phyloP scores from a whole-genome alignment of 2,329 filamentous ascomycete genomes.

The Hypoxylon sp. region DNA sequence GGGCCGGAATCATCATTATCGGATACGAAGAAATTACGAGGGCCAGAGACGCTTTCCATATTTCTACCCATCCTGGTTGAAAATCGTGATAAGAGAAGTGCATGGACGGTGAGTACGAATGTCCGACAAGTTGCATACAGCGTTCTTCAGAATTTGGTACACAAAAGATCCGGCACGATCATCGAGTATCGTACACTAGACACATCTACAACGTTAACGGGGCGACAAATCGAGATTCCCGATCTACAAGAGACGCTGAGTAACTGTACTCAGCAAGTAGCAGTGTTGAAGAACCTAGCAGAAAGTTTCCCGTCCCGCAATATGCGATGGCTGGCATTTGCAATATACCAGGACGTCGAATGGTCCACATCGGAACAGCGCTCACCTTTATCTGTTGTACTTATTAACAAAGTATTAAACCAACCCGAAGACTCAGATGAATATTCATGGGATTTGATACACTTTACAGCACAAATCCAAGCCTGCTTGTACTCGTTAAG shows the following conservation, averaged over 20 bases:
- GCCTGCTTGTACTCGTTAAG: conserved; percentile 74
- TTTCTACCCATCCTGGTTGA: conserved; percentile 61
- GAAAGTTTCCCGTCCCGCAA: conserved; percentile 27
- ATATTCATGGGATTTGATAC: conserved; percentile 71
- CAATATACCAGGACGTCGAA: conserved; percentile 57
- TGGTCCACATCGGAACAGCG: conserved; percentile 54
- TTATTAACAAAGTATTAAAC: conserved; percentile 51
- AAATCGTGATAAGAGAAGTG: conserved; percentile 56
- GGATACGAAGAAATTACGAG: conserved; percentile 33
- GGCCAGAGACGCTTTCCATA: conserved; percentile 53
- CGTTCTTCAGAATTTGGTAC: conserved; percentile 49
- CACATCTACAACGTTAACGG: conserved; percentile 49
- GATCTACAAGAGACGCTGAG: conserved; percentile 38
- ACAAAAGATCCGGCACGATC: conserved; percentile 41
- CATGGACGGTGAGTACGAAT: conserved; percentile 58
- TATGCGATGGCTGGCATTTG: conserved; percentile 56
- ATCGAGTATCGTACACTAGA: conserved; percentile 60
- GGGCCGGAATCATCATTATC: conserved; percentile 44
- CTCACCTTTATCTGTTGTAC: conserved; percentile 51
- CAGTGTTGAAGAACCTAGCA: conserved; percentile 48
- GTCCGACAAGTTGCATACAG: conserved; percentile 58
- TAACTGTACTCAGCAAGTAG: conserved; percentile 48
- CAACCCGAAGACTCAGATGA: conserved; percentile 52
- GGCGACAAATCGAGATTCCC: conserved; percentile 54
- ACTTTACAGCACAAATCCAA: conserved; percentile 73